phyloP scores from a whole-genome alignment of 306 rosid species.

The Arachis stenosperma region DNA sequence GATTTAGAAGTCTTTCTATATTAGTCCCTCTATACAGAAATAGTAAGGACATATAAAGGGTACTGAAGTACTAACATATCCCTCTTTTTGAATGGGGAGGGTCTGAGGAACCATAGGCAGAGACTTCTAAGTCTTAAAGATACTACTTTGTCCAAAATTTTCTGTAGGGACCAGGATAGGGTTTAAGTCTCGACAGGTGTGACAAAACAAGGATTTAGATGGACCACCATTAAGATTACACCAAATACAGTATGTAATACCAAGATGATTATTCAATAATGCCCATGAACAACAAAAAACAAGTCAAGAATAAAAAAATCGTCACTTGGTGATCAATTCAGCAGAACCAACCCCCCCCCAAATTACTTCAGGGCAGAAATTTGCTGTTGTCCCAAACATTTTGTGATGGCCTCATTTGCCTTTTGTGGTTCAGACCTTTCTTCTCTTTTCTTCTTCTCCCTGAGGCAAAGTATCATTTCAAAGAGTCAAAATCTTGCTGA shows the following conservation, averaged over 20 bases:
- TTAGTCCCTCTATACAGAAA: too few species aligned
- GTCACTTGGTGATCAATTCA: constrained; percentile 8
- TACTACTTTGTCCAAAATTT: too few species aligned
- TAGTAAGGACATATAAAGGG: too few species aligned
- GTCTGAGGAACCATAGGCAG: too few species aligned
- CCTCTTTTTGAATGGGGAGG: too few species aligned
- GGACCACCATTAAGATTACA: constrained; percentile 40
- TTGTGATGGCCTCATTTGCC: constrained; percentile 80
- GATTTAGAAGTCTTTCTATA: too few species aligned
- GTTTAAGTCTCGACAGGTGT: background rate
- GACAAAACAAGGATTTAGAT: constrained; percentile 34
- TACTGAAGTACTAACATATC: too few species aligned
- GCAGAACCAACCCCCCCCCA: background rate
- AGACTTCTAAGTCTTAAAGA: too few species aligned
- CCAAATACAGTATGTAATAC: constrained; percentile 35
- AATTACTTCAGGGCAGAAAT: constrained; percentile 42
- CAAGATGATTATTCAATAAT: constrained; percentile 43
- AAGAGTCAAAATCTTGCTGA: constrained; percentile 25
- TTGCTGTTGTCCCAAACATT: constrained; percentile 65
- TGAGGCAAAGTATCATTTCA: constrained; percentile 48
- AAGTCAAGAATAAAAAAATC: constrained; percentile 33
- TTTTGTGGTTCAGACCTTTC: constrained; percentile 75
- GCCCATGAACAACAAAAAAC: constrained; percentile 41
- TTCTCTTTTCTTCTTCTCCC: constrained; percentile 96
- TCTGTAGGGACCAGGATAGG: too few species aligned